Conservation (phyloP, 176 grass and related monocot species). For the bread wheat (Triticum aestivum) region IWGSC_CS_RefSeq_v2.1 NC_057802.1:611194682-611195181, state of each 20-base stretch:
- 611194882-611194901: constrained; percentile 42
- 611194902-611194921: background rate
- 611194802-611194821: background rate
- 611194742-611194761: constrained; percentile 99
- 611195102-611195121: background rate
- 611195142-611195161: background rate
- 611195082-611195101: constrained; percentile 58
- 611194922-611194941: background rate
- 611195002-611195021: constrained; percentile 61
- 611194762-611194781: background rate
- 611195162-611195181: background rate
- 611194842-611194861: constrained; percentile 97
- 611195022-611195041: constrained; percentile 90
- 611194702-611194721: constrained; percentile 98
- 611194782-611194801: too few species aligned
- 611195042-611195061: constrained; percentile 96
- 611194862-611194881: constrained; percentile 82
- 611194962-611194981: background rate
- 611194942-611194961: background rate
- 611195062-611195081: constrained; percentile 82
- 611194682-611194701: constrained; percentile 78
- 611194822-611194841: constrained; percentile 78
- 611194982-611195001: background rate
- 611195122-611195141: background rate
- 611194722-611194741: constrained; percentile 90